These are phyloP conservation scores for Madurella mycetomatis DNA, from an alignment of 2,329 filamentous ascomycete genomes.

Conservation along the genomic window DNA sequence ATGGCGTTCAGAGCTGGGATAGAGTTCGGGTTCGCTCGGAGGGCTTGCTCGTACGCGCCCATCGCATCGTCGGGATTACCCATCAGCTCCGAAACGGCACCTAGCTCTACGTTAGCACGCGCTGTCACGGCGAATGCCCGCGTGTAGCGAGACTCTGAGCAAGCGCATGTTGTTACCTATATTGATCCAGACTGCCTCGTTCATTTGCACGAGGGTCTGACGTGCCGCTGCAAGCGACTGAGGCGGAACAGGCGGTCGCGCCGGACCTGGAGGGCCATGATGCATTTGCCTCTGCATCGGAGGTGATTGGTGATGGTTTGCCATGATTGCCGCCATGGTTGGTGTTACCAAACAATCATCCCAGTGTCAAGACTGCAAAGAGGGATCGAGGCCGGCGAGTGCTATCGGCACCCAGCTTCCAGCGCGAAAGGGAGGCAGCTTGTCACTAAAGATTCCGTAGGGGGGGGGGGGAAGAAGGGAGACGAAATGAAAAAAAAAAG, in stretches of 20 bases:
- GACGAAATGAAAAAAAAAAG: neutral
- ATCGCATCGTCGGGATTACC: conserved; percentile 86
- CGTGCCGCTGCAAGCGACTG: conserved; percentile 54
- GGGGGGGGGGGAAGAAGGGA: too few relatives aligned
- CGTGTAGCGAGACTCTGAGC: conserved; percentile 9
- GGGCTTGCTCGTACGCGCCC: conserved; percentile 82
- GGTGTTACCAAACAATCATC: neutral
- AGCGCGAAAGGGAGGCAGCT: neutral
- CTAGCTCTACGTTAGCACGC: conserved; percentile 44
- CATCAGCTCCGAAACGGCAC: conserved; percentile 80
- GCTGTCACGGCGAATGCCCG: conserved; percentile 22
- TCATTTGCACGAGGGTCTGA: conserved; percentile 67
- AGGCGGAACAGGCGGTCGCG: conserved; percentile 57
- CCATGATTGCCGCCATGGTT: conserved; percentile 46
- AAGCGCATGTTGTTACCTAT: conserved; percentile 65
- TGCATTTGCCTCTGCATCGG: conserved; percentile 68
- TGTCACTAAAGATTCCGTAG: too few relatives aligned
- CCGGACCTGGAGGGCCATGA: conserved; percentile 58
- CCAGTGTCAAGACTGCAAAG: neutral
- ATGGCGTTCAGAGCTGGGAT: conserved; percentile 92
- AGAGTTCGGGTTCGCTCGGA: conserved; percentile 83
- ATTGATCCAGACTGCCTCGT: conserved; percentile 87
- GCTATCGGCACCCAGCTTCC: neutral
- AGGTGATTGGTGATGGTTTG: conserved; percentile 75
- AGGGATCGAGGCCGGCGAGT: neutral